A percentile compares a stretch with the other conserved stretches of the same genome.
phyloP scores from a whole-genome alignment of 495 filamentous ascomycete species.

The Neurospora sp. region DNA sequence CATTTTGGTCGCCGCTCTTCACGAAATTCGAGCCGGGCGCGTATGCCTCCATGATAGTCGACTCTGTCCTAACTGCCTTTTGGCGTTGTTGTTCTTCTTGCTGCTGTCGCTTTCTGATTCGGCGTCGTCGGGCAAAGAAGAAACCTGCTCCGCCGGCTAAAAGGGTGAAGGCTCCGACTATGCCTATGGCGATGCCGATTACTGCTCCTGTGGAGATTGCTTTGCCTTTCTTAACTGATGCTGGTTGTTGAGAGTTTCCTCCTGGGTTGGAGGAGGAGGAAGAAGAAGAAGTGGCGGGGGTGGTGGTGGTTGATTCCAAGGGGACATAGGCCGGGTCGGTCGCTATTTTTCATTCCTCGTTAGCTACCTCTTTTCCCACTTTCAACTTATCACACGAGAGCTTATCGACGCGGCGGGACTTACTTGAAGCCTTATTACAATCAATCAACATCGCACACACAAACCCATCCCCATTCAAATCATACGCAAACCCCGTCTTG shows the following conservation, averaged over 20 bases:
- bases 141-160: conserved; percentile 2
- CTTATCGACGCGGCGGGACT: not conserved
- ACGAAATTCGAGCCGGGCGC: not conserved
- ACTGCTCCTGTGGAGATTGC: not conserved
- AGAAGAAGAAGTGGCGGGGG: not conserved
- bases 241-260: not conserved
- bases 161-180: conserved; percentile 9
- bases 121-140: not conserved
- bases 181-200: conserved; percentile 1
- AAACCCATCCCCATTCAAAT: conserved; percentile 20
- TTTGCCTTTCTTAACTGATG: not conserved
- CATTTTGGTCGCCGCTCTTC: not conserved
- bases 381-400: not conserved
- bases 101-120: not conserved
- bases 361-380: too few species aligned
- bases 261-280: not conserved
- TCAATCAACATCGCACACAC: conserved; percentile 24
- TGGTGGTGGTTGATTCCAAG: conserved; percentile 1
- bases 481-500: not conserved
- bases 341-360: too few species aligned
- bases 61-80: not conserved
- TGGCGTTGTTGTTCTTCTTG: not conserved
- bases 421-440: conserved; percentile 29
- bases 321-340: not conserved
- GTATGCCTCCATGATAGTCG: not conserved